phyloP scores from a whole-genome alignment of 2,329 filamentous ascomycete genomes.

The Myotisia sp. region DNA sequence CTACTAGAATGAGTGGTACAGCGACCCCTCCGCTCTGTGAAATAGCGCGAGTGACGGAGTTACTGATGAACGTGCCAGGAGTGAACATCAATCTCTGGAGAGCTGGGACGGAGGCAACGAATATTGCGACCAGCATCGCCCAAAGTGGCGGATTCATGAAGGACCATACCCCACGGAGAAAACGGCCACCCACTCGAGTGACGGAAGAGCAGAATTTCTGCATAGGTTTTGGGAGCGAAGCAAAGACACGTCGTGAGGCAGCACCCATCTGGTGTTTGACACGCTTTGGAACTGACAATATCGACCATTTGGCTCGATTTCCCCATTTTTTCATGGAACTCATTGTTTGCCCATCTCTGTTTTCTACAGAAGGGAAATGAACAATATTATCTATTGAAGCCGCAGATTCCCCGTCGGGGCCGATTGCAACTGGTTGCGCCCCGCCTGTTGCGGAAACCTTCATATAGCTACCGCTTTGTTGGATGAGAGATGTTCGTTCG shows the following conservation, averaged over 20 bases:
- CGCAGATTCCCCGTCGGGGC: no score
- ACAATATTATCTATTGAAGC: not conserved
- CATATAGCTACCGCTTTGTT: no score
- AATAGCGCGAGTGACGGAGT: conserved; percentile 81
- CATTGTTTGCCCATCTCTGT: not conserved
- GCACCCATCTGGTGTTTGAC: no score
- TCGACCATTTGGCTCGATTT: not conserved
- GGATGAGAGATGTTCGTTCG: conserved; percentile 7
- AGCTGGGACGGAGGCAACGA: conserved; percentile 73
- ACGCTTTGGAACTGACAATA: no score
- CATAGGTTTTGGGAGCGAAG: conserved; percentile 36
- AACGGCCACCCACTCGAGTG: conserved; percentile 32
- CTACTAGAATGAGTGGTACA: conserved; percentile 86
- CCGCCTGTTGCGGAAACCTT: no score
- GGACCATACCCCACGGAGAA: conserved; percentile 59
- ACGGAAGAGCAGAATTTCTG: conserved; percentile 37
- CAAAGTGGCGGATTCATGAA: conserved; percentile 98
- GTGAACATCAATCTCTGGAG: conserved; percentile 79
- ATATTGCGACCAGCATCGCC: conserved; percentile 86
- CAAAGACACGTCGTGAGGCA: conserved; percentile 28
- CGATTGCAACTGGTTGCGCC: no score
- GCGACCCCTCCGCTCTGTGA: conserved; percentile 77
- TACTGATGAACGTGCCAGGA: conserved; percentile 77
- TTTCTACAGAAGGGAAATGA: conserved; percentile 4
- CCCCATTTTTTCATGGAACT: not conserved